These are phyloP conservation scores for Parastagonospora nodorum DNA, from an alignment of 2,329 filamentous ascomycete genomes.

Conservation along the genomic window DNA sequence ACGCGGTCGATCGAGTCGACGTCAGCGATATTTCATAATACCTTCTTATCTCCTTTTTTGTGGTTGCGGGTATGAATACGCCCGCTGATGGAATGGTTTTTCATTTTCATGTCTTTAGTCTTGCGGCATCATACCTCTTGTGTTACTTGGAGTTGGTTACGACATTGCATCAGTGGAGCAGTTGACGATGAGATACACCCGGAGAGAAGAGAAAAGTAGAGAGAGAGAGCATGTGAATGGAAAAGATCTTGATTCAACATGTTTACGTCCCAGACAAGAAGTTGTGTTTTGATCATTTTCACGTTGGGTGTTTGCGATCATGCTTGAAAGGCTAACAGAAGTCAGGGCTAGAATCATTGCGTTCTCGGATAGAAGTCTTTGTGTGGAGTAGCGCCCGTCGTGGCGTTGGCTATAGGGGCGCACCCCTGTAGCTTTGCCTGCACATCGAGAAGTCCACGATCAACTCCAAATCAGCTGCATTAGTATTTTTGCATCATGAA, in stretches of 20 bases:
- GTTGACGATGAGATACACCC: not conserved
- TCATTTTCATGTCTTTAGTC: conserved; percentile 1
- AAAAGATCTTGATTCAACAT: not conserved
- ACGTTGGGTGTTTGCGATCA: not conserved
- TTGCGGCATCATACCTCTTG: not conserved
- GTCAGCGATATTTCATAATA: conserved; percentile 12
- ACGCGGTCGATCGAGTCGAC: conserved; percentile 17
- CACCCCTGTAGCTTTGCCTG: not conserved
- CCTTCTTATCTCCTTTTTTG: conserved; percentile 1
- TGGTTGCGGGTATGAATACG: conserved; percentile 18
- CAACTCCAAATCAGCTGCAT: not conserved
- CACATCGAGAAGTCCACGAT: not conserved
- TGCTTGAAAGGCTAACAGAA: not conserved
- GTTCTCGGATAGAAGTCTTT: not conserved
- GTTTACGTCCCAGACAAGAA: not conserved
- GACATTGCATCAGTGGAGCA: not conserved
- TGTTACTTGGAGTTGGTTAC: not conserved
- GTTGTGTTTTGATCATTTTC: not conserved
- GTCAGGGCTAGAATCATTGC: not conserved
- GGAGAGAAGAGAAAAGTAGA: not conserved
- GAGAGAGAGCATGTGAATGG: not conserved
- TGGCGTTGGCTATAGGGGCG: not conserved
- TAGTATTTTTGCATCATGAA: too few relatives aligned
- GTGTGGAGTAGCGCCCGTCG: not conserved
- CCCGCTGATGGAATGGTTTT: conserved; percentile 10